Evolutionary conservation across 2,329 filamentous ascomycete genomes (phyloP).

Genomic region (Penicillium sp.): DNA sequence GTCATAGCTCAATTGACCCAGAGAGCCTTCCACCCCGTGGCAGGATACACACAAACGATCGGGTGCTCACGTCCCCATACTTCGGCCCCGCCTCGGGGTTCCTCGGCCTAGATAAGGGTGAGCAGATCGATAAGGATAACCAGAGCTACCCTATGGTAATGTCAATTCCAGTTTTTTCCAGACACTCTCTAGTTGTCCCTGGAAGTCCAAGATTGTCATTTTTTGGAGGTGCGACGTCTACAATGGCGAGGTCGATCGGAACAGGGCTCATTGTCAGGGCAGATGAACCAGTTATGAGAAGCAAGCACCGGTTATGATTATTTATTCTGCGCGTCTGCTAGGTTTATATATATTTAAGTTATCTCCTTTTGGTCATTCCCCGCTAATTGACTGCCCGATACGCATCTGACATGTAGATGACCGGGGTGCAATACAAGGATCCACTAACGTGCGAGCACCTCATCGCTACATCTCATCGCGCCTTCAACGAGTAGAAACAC

Average conservation of each 20-base stretch:
- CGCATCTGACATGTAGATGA: no score
- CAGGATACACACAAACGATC: constrained; percentile 71
- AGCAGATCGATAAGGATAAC: constrained; percentile 71
- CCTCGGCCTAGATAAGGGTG: constrained; percentile 70
- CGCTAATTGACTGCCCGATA: no score
- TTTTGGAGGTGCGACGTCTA: constrained; percentile 64
- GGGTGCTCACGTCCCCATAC: constrained; percentile 68
- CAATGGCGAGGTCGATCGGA: constrained; percentile 65
- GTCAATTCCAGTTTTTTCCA: constrained; percentile 72
- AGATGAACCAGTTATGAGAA: no score
- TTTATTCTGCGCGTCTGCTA: no score
- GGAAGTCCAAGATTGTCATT: constrained; percentile 70
- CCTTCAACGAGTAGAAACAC: no score
- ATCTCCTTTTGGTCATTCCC: no score
- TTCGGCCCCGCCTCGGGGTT: constrained; percentile 65
- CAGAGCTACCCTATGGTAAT: constrained; percentile 68
- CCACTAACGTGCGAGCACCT: constrained; percentile 29
- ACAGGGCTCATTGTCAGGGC: constrained; percentile 64
- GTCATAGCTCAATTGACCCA: constrained; percentile 75
- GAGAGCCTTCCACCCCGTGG: constrained; percentile 74
- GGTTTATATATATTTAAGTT: no score
- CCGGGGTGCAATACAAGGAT: neutral
- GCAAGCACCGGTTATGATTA: no score
- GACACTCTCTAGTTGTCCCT: constrained; percentile 57
- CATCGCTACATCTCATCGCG: constrained; percentile 35